Evolutionary conservation across 2,329 filamentous ascomycete species (phyloP).

Genomic region (Xylariaceae sp.): DNA sequence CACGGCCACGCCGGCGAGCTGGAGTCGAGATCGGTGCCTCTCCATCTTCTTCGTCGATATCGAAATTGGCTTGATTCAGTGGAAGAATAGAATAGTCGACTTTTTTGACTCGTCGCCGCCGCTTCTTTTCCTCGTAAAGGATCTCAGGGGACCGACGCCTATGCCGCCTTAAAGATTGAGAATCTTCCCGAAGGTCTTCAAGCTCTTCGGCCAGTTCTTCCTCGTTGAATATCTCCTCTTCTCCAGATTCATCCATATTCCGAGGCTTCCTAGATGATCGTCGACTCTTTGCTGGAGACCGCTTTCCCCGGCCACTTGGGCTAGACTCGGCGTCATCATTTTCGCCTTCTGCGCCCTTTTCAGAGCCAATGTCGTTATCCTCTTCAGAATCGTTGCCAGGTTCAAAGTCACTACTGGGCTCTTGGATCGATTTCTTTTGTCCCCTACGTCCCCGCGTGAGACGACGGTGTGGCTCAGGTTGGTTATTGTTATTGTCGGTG

Average conservation of each 20-base stretch:
- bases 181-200: constrained; percentile 55
- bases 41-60: constrained; percentile 76
- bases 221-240: constrained; percentile 55
- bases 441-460: constrained; percentile 45
- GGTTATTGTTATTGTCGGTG: constrained; percentile 23
- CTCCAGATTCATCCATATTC: constrained; percentile 49
- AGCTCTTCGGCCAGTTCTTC: constrained; percentile 65
- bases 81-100: constrained; percentile 86
- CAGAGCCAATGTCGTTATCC: constrained; percentile 43
- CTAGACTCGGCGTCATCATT: constrained; percentile 46
- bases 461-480: constrained; percentile 40
- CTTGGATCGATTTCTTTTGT: constrained; percentile 45
- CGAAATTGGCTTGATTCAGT: constrained; percentile 63
- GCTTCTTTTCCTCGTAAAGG: constrained; percentile 50
- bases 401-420: constrained; percentile 59
- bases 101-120: constrained; percentile 56
- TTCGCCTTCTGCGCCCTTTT: constrained; percentile 30
- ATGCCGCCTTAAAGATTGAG: constrained; percentile 48
- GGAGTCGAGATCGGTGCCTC: constrained; percentile 65
- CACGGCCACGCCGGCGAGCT: constrained; percentile 62
- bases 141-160: constrained; percentile 51
- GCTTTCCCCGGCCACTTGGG: constrained; percentile 47
- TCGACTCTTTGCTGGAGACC: constrained; percentile 36
- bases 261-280: constrained; percentile 45
- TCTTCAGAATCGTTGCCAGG: constrained; percentile 57